Evolutionary conservation across 179 eudicot species (phyloP), one percentile per base, ranked within the genome.

Genomic region (Beta corolliflora): DNA sequence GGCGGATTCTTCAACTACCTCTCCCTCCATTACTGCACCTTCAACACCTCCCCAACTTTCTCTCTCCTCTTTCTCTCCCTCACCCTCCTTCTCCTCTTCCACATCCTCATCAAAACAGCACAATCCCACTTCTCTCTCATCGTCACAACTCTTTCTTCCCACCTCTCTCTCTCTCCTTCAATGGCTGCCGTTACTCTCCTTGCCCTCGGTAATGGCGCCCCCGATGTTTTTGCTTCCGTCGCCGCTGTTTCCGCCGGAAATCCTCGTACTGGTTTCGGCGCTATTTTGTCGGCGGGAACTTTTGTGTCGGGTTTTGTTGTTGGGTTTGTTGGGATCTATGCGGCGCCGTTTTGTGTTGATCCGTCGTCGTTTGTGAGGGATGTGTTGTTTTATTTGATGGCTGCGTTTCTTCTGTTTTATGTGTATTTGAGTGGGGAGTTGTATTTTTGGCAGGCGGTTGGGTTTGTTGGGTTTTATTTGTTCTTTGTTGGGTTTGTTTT

Each of bases 401-500:
- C 94, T 31, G 95, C 90, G 3, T 81, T 91, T 83, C 88, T 93
- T 15, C 76, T 97, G 83, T 97, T 97, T 46, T 95, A 84, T 82
- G 99, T 95, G 23, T 97, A 97, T 80, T 82, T 97, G 71, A 93
- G 97, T 80, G 99, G 93, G 77, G 99, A 97, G 91, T 81, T 97
- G 83, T 93, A 78, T 68, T 78, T 93, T 73, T 97, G 98, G 98
- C 99, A 97, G 83, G 98, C 97, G 9, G 70, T 95, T 85, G 98
- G 98, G 80, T 97, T 97, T 91, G 97, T 97, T 83, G 94, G 86
- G 77, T 94, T 93, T 83, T 97, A 94, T 80, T 36, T 94, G 75
- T 92, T 95, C 54, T 97, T 97, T 84, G 97, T 97, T 79, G 99
- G 93, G 79, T 73, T 97, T 88, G 99, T 97, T 85, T 93, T 97